Evolutionary conservation across 257 asterid species (phyloP), one percentile per base, ranked within the genome.

Genomic region (Solanum pinnatisectum): DNA sequence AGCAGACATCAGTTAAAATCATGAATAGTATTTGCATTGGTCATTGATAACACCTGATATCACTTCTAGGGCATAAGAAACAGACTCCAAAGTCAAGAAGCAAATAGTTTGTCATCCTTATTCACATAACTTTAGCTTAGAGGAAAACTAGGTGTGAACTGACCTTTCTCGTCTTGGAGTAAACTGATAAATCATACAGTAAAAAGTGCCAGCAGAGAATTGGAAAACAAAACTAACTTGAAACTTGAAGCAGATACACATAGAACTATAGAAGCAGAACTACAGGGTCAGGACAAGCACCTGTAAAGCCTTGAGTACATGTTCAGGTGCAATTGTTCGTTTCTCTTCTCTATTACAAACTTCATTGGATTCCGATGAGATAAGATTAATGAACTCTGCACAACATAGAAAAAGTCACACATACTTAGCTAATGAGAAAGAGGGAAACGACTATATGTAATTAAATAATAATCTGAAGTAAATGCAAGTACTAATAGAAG

Each of bases 261-360:
- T 1, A 25, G 79, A 33, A 72, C 79, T 33, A 72, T 18, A 72
- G 37, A 79, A 44, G 65, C 37, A 79, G 30, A 71, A 72, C 44
- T 65, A 89, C 74, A 15, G 71, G 60, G 37, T 67, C 74, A 78
- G 90, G 85, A 52, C 81, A 90, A 56, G 70, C 60, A 96, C 99
- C 98, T 95, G 92, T 71, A 97, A 88, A 85, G 99, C 99, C 92
- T 96, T 96, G 89, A 97, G 90, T 71, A 97, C 99, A 92, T 97
- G 99, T 88, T 97, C 99, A 35, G 99, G 99, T 59, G 98, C 99
- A 82, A 97, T 97, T 78, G 98, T 97, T 89, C 95, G 94, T 90
- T 91, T 93, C 87, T 96, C 99, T 88, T 95, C 99, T 88, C 92
- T 94, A 89, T 93, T 91, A 90, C 99, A 97, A 86, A 97, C 98